Conservation (phyloP, 2,329 filamentous ascomycete genomes). For the Apiospora malaysiana region DNA sequence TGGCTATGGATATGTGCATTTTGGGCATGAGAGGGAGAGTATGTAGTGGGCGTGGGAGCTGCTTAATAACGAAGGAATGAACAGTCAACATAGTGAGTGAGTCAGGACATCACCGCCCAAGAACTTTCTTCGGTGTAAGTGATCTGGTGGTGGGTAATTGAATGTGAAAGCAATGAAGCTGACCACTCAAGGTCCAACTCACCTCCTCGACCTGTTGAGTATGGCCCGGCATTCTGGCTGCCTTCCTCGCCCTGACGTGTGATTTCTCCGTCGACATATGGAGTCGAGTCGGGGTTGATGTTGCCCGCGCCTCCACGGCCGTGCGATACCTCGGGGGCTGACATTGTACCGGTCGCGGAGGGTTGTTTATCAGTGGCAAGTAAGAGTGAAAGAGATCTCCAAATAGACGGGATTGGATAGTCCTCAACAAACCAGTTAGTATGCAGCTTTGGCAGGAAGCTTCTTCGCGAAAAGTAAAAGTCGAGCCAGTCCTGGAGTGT, state of each 20-base stretch:
- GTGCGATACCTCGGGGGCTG: constrained; percentile 26
- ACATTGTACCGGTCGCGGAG: neutral
- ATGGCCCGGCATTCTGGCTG: constrained; percentile 63
- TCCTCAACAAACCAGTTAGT: neutral
- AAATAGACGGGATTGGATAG: neutral
- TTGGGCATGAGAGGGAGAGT: neutral
- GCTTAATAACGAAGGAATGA: neutral
- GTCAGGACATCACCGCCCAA: neutral
- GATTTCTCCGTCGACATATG: constrained; percentile 68
- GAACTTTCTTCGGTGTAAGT: neutral
- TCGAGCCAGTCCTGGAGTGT: neutral
- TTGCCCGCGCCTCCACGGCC: constrained; percentile 68
- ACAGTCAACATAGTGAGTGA: neutral
- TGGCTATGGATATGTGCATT: neutral
- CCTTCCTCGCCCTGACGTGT: constrained; percentile 60
- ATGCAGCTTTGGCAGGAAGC: neutral
- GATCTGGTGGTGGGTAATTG: neutral
- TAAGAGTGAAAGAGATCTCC: neutral
- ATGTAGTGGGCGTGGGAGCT: neutral
- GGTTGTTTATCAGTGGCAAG: no score
- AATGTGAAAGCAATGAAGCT: no score
- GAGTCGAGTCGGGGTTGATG: constrained; percentile 61
- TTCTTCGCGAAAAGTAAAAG: neutral
- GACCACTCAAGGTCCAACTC: constrained; percentile 28
- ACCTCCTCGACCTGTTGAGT: constrained; percentile 66